Evolutionary conservation across 106 monocot genomes (phyloP).

Genomic region (Chionographis japonica): DNA sequence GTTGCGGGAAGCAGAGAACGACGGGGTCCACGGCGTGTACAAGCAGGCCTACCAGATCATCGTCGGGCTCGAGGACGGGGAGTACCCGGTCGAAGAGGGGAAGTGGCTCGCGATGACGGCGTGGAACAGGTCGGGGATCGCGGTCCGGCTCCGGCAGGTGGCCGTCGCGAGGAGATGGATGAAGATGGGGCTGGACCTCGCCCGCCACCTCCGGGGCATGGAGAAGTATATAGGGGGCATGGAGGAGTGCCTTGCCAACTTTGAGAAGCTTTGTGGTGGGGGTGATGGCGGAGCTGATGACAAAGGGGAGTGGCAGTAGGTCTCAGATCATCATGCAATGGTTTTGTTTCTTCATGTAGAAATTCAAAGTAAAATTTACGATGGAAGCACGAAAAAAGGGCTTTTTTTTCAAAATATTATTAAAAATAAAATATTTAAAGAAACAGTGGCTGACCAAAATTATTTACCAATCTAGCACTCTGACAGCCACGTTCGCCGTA

Average conservation of each 20-base stretch:
- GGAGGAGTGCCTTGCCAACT: conserved; percentile 56
- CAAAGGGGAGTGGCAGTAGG: conserved; percentile 1
- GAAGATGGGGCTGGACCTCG: conserved; percentile 83
- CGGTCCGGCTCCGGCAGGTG: conserved; percentile 48
- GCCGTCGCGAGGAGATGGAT: conserved; percentile 72
- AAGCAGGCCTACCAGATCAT: conserved; percentile 79
- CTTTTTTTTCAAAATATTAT: no score
- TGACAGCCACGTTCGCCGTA: no score
- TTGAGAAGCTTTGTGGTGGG: conserved; percentile 36
- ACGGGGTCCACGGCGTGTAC: conserved; percentile 42
- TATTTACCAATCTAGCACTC: no score
- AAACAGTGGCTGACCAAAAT: no score
- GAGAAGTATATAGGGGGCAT: conserved; percentile 46
- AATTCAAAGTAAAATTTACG: no score
- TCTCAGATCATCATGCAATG: conserved; percentile 10
- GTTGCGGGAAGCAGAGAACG: conserved; percentile 10
- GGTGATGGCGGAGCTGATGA: conserved; percentile 2
- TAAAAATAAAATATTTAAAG: no score
- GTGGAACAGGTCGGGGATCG: conserved; percentile 73
- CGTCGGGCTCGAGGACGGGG: conserved; percentile 66
- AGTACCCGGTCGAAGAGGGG: conserved; percentile 78
- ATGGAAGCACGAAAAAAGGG: no score
- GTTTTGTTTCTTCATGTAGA: no score
- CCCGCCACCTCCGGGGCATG: conserved; percentile 55
- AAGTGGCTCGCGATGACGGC: conserved; percentile 89